Percentiles rank a stretch among this genome's conserved stretches.
Evolutionary conservation across 257 asterid species (phyloP).

Genomic region (Solanum bukasovii): DNA sequence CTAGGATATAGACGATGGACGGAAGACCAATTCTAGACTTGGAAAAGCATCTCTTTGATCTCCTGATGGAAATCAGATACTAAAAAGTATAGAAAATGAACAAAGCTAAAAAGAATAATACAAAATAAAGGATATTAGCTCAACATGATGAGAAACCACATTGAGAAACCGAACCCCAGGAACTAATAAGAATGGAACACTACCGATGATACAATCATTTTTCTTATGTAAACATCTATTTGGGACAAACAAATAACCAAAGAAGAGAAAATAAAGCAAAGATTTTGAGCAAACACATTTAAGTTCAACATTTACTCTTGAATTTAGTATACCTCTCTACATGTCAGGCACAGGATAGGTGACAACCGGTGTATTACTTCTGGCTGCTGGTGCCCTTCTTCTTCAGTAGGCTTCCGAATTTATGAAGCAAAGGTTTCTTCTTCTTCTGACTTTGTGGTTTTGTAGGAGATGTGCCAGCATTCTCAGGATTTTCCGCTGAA

Average conservation of each 20-base stretch:
- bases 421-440: slow-evolving; percentile 77
- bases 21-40: not conserved
- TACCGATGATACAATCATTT: slow-evolving; percentile 30
- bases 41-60: not conserved
- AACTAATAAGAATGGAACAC: slow-evolving; percentile 10
- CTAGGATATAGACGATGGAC: not conserved
- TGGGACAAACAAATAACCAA: not conserved
- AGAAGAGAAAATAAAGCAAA: slow-evolving; percentile 7
- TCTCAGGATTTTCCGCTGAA: slow-evolving; percentile 35
- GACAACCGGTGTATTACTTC: slow-evolving; percentile 28
- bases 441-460: slow-evolving; percentile 63
- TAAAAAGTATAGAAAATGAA: not conserved
- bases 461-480: slow-evolving; percentile 41
- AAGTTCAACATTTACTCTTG: slow-evolving; percentile 15
- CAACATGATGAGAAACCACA: not conserved
- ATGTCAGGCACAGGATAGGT: slow-evolving; percentile 5
- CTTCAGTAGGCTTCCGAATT: slow-evolving; percentile 85
- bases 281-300: slow-evolving; percentile 21
- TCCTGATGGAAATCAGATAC: not conserved
- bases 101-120: not conserved
- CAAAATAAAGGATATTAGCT: not conserved
- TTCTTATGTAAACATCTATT: slow-evolving; percentile 11
- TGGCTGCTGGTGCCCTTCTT: slow-evolving; percentile 56
- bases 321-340: slow-evolving; percentile 31
- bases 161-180: slow-evolving; percentile 2